A percentile compares a stretch with the other conserved stretches of the same genome.
These are phyloP conservation scores for Rubroboletus satanas DNA, from an alignment of 768 basidiomycete species.

Conservation along the genomic window DNA sequence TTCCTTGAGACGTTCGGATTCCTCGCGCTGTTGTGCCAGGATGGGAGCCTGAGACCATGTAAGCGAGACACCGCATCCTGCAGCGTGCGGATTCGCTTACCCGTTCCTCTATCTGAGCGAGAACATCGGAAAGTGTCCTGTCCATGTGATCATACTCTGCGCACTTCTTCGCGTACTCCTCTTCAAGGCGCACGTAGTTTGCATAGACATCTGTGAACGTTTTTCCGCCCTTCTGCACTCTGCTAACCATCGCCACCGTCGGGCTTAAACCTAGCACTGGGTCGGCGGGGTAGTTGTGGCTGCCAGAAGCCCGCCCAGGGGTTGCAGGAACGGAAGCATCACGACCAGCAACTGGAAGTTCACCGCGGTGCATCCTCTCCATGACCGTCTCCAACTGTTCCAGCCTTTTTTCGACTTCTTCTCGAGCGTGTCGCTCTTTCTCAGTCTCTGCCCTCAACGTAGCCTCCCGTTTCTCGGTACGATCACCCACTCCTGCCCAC, in stretches of 20 bases:
- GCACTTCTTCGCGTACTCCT: conserved; percentile 72
- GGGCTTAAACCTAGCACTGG: conserved; percentile 75
- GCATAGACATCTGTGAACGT: conserved; percentile 94
- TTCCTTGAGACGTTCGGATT: conserved; percentile 79
- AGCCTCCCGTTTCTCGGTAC: conserved; percentile 64
- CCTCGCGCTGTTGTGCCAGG: conserved; percentile 82
- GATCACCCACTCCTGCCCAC: conserved; percentile 70
- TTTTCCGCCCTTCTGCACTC: conserved; percentile 76
- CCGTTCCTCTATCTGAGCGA: conserved; percentile 88
- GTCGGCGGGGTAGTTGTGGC: conserved; percentile 42
- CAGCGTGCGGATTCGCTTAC: conserved; percentile 35
- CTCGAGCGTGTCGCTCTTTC: conserved; percentile 62
- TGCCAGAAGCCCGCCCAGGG: conserved; percentile 43
- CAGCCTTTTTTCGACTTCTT: conserved; percentile 65
- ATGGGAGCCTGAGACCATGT: conserved; percentile 67
- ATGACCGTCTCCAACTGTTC: conserved; percentile 73
- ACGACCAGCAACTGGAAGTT: conserved; percentile 55
- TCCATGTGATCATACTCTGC: conserved; percentile 85
- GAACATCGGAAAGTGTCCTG: conserved; percentile 69
- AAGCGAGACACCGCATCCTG: neutral
- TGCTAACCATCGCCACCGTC: conserved; percentile 81
- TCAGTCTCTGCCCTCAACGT: conserved; percentile 67
- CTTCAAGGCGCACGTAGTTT: conserved; percentile 83
- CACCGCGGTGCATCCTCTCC: conserved; percentile 67
- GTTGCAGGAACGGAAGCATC: conserved; percentile 33